These are phyloP conservation scores for Stephanodiscus minutulus DNA, from an alignment of 108 stramenopile genomes.

Conservation along the genomic window DNA sequence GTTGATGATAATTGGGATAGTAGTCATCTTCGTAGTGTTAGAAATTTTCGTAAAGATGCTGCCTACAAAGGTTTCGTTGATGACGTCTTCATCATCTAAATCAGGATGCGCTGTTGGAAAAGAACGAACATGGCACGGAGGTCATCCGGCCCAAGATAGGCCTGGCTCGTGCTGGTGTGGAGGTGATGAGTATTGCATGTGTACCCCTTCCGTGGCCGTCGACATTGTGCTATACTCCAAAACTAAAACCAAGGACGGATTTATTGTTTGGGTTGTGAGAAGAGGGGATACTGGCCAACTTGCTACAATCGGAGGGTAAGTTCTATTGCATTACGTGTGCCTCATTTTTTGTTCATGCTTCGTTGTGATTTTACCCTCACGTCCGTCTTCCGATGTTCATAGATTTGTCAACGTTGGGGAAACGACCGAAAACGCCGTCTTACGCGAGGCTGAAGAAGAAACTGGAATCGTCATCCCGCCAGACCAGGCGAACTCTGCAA, in stretches of 20 bases:
- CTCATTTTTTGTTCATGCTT: background rate
- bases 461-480: constrained; percentile 58
- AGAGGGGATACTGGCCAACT: constrained; percentile 79
- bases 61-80: constrained; percentile 12
- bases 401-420: constrained; percentile 82
- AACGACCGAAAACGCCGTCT: constrained; percentile 64
- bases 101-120: constrained; percentile 9
- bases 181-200: constrained; percentile 79
- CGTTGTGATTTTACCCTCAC: background rate
- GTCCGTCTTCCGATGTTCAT: background rate
- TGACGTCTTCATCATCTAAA: constrained; percentile 4
- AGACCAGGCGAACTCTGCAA: constrained; percentile 29
- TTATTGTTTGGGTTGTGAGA: constrained; percentile 72
- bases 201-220: constrained; percentile 85
- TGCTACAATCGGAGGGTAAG: constrained; percentile 81
- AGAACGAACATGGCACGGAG: constrained; percentile 50
- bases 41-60: constrained; percentile 5
- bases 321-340: constrained; percentile 5
- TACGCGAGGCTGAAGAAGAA: constrained; percentile 83
- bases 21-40: background rate
- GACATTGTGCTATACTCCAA: constrained; percentile 74
- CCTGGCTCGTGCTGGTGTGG: constrained; percentile 81
- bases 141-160: constrained; percentile 45
- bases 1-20: background rate
- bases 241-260: constrained; percentile 12